A percentile compares a stretch with the other conserved stretches of the same genome.
Evolutionary conservation across 768 basidiomycete species (phyloP).

Genomic region (Rhodotorula kratochvilovae): DNA sequence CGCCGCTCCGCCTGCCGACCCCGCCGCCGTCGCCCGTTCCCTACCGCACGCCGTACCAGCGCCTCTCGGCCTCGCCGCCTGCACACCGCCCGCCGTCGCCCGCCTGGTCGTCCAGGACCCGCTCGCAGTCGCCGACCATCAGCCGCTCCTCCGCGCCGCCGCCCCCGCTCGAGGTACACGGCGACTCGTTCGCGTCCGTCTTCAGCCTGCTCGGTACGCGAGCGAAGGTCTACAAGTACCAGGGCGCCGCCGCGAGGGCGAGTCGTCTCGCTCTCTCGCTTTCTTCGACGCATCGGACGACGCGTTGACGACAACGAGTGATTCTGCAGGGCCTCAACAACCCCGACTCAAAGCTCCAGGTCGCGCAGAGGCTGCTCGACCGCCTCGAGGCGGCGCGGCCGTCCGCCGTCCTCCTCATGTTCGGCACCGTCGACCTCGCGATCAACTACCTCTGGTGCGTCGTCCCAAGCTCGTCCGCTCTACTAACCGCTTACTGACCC

Average conservation of each 20-base stretch:
- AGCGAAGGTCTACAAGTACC: neutral
- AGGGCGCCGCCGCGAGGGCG: slow-evolving; percentile 1
- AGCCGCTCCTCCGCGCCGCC: neutral
- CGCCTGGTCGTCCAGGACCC: neutral
- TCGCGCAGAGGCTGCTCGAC: neutral
- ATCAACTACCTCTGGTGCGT: slow-evolving; percentile 32
- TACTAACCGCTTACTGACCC: neutral
- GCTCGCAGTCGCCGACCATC: neutral
- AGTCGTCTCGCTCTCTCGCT: too few relatives aligned
- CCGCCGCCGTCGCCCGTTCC: neutral
- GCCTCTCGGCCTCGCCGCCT: neutral
- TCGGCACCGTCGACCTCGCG: slow-evolving; percentile 19
- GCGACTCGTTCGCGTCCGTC: slow-evolving; percentile 17
- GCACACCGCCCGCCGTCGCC: neutral
- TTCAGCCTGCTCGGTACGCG: slow-evolving; percentile 3
- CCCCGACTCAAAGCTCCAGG: slow-evolving; percentile 3
- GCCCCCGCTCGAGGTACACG: neutral
- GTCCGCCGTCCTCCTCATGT: neutral
- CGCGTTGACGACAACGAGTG: neutral
- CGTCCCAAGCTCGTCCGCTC: neutral
- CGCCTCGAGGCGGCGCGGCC: neutral
- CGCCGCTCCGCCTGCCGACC: neutral
- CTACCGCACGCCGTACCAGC: slow-evolving; percentile 4
- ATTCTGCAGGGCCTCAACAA: slow-evolving; percentile 31
- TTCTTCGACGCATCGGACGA: neutral